Percentiles rank a stretch among this genome's conserved stretches.
Conservation (phyloP, 1,284 basidiomycete genomes). For the Cryptococcus deneoformans region DNA sequence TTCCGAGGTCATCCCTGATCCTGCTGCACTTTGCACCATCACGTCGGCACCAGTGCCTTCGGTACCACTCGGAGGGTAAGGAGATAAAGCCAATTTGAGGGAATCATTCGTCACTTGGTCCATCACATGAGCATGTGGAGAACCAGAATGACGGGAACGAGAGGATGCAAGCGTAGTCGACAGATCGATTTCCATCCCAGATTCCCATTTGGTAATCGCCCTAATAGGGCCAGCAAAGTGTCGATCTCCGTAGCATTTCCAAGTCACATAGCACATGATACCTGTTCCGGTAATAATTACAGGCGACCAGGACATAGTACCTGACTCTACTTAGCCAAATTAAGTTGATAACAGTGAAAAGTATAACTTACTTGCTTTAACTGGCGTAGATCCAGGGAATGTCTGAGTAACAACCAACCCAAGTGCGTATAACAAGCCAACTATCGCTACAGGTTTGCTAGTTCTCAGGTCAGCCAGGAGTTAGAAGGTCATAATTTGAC, state of each 20-base stretch:
- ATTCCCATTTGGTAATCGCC: constrained; percentile 49
- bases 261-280: constrained; percentile 31
- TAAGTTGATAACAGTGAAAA: background rate
- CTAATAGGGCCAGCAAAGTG: constrained; percentile 49
- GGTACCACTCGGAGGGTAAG: background rate
- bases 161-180: constrained; percentile 23
- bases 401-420: constrained; percentile 34
- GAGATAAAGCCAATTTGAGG: background rate
- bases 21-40: constrained; percentile 1
- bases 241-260: constrained; percentile 32
- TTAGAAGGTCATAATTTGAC: background rate
- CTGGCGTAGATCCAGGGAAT: constrained; percentile 35
- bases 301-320: constrained; percentile 43
- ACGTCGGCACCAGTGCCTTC: background rate
- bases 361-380: constrained; percentile 25
- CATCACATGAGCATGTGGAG: background rate
- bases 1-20: background rate
- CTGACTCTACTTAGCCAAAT: constrained; percentile 9
- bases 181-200: constrained; percentile 47
- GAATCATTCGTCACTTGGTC: background rate
- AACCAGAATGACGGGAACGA: constrained; percentile 9
- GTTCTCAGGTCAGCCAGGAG: background rate
- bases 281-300: constrained; percentile 35
- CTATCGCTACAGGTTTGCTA: constrained; percentile 36
- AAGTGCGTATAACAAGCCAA: constrained; percentile 32